phyloP scores from a whole-genome alignment of 2,329 filamentous ascomycete species.

The Pyricularia pennisetigena region DNA sequence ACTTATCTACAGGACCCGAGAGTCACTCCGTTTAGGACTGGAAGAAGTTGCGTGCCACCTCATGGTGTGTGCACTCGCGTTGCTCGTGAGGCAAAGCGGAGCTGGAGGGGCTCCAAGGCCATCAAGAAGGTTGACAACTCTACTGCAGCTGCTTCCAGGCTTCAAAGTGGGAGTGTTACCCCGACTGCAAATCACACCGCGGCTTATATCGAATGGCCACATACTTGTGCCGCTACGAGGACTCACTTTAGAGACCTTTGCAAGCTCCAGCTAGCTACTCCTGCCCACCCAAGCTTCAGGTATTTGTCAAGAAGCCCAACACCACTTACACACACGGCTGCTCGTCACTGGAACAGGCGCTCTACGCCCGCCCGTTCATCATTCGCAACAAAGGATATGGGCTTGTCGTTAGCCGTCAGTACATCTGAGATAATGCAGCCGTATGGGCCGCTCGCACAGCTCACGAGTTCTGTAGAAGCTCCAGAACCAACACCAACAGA shows the following conservation, averaged over 20 bases:
- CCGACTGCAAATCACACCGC: slow-evolving; percentile 37
- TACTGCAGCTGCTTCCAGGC: slow-evolving; percentile 2
- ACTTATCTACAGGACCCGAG: slow-evolving; percentile 58
- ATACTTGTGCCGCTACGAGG: slow-evolving; percentile 52
- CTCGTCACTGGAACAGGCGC: slow-evolving; percentile 38
- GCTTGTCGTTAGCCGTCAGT: slow-evolving; percentile 51
- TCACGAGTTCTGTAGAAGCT: slow-evolving; percentile 31
- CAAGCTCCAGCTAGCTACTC: slow-evolving; percentile 38
- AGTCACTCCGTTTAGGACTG: slow-evolving; percentile 55
- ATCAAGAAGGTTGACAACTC: slow-evolving; percentile 14
- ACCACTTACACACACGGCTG: slow-evolving; percentile 41
- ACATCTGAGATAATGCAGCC: slow-evolving; percentile 57
- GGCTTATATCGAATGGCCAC: slow-evolving; percentile 51
- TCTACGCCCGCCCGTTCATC: slow-evolving; percentile 36
- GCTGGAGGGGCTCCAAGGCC: slow-evolving; percentile 52
- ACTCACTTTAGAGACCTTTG: slow-evolving; percentile 54
- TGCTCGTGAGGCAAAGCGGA: slow-evolving; percentile 54
- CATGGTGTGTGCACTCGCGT: slow-evolving; percentile 56
- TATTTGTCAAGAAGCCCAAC: slow-evolving; percentile 45
- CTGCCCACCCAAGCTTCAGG: slow-evolving; percentile 29
- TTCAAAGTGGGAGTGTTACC: slow-evolving; percentile 43
- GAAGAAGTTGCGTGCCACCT: slow-evolving; percentile 54
- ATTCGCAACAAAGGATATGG: slow-evolving; percentile 53
- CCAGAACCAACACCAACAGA: slow-evolving; percentile 10
- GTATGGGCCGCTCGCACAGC: slow-evolving; percentile 48